phyloP scores from a whole-genome alignment of 495 filamentous ascomycete species.

The Daldinia childiae region DNA sequence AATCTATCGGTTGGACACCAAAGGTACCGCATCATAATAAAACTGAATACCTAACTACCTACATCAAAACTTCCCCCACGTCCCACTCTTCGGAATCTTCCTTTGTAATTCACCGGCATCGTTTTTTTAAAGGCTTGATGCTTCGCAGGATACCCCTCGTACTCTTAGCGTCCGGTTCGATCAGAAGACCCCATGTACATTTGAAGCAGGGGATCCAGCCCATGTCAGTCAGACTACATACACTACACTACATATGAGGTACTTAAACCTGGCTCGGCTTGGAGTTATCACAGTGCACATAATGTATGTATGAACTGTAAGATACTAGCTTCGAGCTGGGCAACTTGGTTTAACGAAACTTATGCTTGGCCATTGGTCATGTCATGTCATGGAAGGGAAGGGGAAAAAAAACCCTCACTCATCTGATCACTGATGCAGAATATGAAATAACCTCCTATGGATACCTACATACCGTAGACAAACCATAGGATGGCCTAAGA shows the following conservation, averaged over 20 bases:
- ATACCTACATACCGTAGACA: background rate
- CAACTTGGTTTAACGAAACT: background rate
- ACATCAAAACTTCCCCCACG: background rate
- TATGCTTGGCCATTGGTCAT: background rate
- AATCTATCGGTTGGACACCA: background rate
- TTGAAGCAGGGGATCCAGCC: background rate
- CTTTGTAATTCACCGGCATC: background rate
- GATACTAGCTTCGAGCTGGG: background rate
- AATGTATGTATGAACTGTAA: background rate
- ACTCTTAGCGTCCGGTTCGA: background rate
- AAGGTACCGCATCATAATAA: background rate
- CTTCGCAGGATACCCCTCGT: background rate
- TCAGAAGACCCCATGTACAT: constrained; percentile 3
- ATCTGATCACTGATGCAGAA: constrained; percentile 1
- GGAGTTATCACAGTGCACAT: no score
- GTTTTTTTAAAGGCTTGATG: background rate
- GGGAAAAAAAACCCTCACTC: background rate
- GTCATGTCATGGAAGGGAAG: background rate
- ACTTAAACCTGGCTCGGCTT: no score
- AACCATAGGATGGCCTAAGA: background rate
- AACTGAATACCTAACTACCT: background rate
- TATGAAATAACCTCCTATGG: background rate
- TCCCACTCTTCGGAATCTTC: background rate
- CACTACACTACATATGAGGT: no score
- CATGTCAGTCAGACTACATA: no score